These are phyloP conservation scores for Venturia asperata DNA, from an alignment of 2,329 filamentous ascomycete genomes.

Conservation along the genomic window DNA sequence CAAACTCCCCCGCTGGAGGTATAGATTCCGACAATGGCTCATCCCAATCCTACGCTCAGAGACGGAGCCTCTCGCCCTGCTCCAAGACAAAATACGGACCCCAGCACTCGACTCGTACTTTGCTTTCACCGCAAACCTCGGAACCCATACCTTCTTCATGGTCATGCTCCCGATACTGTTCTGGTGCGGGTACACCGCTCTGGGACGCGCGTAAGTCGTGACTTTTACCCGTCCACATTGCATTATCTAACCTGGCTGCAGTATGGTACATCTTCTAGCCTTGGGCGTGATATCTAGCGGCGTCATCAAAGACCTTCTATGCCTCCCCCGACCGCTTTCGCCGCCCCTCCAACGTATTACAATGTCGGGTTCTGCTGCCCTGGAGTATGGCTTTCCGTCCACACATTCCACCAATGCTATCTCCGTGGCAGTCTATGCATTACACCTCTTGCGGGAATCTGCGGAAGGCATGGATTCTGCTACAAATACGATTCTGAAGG, in stretches of 20 bases:
- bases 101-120: conserved; percentile 92
- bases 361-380: conserved; percentile 89
- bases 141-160: conserved; percentile 99
- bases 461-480: conserved; percentile 34
- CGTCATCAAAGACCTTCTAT: conserved; percentile 89
- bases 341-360: conserved; percentile 90
- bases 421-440: conserved; percentile 78
- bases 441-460: conserved; percentile 64
- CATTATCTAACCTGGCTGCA: conserved; percentile 22
- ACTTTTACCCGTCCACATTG: conserved; percentile 16
- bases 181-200: conserved; percentile 83
- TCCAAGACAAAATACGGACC: conserved; percentile 74
- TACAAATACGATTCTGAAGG: conserved; percentile 52
- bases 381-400: conserved; percentile 96
- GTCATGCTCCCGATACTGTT: conserved; percentile 87
- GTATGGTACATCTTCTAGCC: conserved; percentile 53
- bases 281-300: conserved; percentile 66
- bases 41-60: conserved; percentile 89
- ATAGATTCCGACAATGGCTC: conserved; percentile 69
- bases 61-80: conserved; percentile 82
- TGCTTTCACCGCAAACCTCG: conserved; percentile 89
- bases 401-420: conserved; percentile 97
- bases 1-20: conserved; percentile 81
- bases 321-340: conserved; percentile 82
- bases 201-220: conserved; percentile 73